Evolutionary conservation across 2,329 filamentous ascomycete species (phyloP).

Genomic region (Botrytis paeoniae): DNA sequence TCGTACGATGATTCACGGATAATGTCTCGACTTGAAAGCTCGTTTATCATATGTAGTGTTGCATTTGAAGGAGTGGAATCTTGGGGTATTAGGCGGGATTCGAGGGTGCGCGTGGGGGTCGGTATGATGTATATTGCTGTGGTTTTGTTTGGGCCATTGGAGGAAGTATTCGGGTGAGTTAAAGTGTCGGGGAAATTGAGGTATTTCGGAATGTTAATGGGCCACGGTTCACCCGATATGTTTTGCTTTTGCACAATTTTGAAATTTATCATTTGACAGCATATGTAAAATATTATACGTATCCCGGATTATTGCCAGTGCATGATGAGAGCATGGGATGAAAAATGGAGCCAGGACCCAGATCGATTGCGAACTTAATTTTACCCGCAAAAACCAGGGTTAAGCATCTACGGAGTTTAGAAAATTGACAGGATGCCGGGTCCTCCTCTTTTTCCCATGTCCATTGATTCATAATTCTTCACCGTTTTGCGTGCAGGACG

Average conservation of each 20-base stretch:
- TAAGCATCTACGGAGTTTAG: neutral
- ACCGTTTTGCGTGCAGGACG: constrained; percentile 15
- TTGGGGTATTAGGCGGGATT: neutral
- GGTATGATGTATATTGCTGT: neutral
- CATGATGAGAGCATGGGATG: constrained; percentile 3
- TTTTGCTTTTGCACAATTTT: neutral
- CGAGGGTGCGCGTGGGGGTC: neutral
- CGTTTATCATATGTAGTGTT: neutral
- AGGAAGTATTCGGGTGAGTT: neutral
- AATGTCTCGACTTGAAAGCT: constrained; percentile 3
- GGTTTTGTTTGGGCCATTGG: neutral
- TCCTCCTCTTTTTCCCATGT: neutral
- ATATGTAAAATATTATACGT: neutral
- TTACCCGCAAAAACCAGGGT: neutral
- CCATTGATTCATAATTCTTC: constrained; percentile 3
- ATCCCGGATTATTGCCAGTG: constrained; percentile 6
- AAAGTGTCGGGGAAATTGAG: neutral
- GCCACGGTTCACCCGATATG: neutral
- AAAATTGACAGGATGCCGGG: neutral
- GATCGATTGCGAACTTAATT: constrained; percentile 4
- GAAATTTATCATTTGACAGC: neutral
- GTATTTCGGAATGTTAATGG: neutral
- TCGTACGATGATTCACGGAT: constrained; percentile 15
- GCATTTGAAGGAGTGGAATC: neutral
- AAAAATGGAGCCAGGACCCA: constrained; percentile 5